Percentiles rank a stretch among this genome's conserved stretches.
Conservation (phyloP, 2,329 filamentous ascomycete genomes). For the Trichoderma polysporum region DNA sequence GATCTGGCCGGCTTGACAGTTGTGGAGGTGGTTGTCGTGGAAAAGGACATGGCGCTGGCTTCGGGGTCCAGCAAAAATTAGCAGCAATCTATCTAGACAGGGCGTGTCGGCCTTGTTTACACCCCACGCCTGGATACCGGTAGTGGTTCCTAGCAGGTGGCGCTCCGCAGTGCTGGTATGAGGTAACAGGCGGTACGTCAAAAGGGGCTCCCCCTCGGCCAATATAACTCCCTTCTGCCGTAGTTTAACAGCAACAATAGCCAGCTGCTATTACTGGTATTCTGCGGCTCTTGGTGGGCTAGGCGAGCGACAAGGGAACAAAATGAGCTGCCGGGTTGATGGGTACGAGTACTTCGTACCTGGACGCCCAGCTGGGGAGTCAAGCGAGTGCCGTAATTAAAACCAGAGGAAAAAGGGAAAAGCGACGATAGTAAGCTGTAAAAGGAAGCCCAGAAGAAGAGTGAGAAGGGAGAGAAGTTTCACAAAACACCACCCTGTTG, state of each 20-base stretch:
- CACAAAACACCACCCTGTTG: neutral
- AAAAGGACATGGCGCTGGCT: conserved; percentile 23
- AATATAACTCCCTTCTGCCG: neutral
- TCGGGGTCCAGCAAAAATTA: conserved; percentile 4
- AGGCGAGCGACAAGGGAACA: conserved; percentile 2
- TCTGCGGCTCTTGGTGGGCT: neutral
- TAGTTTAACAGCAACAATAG: neutral
- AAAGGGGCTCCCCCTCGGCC: conserved; percentile 7
- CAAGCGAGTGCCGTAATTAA: conserved; percentile 6
- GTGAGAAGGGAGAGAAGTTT: neutral
- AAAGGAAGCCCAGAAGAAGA: neutral
- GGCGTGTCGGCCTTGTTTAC: conserved; percentile 24
- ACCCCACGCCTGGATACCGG: conserved; percentile 15
- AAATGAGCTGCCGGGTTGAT: conserved; percentile 1
- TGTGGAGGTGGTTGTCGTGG: conserved; percentile 25
- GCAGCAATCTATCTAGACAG: neutral
- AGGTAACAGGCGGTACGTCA: neutral
- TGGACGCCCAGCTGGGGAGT: neutral
- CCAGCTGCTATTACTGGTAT: neutral
- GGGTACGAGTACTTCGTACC: neutral
- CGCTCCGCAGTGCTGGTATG: neutral
- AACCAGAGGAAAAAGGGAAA: neutral
- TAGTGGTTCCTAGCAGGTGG: neutral
- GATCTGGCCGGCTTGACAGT: conserved; percentile 23
- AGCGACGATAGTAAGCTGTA: neutral